Evolutionary conservation across 805 yeast species (phyloP), one percentile per base, ranked within the genome.

Genomic region (Ogataea corticis): DNA sequence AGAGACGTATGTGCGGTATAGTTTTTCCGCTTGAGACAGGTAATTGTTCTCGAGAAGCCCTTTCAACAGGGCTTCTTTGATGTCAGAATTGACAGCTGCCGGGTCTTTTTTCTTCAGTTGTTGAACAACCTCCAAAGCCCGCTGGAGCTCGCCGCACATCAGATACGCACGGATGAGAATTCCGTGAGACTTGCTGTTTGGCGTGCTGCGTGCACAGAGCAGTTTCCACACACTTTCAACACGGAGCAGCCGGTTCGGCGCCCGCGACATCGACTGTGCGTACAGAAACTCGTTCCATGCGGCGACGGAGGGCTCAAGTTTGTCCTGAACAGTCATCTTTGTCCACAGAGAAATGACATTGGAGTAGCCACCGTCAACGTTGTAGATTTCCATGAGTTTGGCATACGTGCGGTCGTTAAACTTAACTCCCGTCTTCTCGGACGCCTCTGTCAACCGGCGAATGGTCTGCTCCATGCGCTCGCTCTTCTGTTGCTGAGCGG

Each of bases 261-360:
- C 57, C 12, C 54, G 59, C 30, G 49, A 50, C 38, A 63, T 56
- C 9, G 54, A 52, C 33, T 60, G 69, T 17, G 61, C 51, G 42
- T 51, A 67, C 41, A 86, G 63, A 23, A 84, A 69, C 41, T 76
- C 71, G 42, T 82, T 81, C 89, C 89, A 86, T 1, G 80, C 61
- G 0, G 62, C 52, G n/a, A 71, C 53, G 4, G 48, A 37, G 3
- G 58, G 53, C 21, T 38, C 44, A 17, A 51, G 36, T 18, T 44
- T 38, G 16, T 73, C 75, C 6, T 59, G 54, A 10, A 60, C 49
- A 21, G 74, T 52, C 66, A 84, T 59, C 34, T 65, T 68, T 48
- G 75, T 77, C 79, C 87, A 83, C 1, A 79, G 59, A 10, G 64
- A 63, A 45, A 75, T 65, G 2, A 75, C 73, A 30, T 63, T 65